Evolutionary conservation across 2,329 filamentous ascomycete species (phyloP).

Genomic region (Nemania sp.): DNA sequence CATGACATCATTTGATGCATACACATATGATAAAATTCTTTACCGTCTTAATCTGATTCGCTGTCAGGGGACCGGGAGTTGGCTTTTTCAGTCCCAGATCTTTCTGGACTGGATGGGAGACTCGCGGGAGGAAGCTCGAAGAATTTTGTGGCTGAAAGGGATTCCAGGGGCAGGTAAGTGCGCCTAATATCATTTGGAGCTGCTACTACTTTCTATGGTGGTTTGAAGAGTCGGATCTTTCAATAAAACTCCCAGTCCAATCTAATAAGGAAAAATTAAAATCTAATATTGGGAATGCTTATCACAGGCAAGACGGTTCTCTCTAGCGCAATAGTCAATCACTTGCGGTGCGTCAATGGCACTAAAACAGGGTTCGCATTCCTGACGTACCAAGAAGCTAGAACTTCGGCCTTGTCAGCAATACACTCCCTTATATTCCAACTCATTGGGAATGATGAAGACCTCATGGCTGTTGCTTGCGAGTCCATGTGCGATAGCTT

Average conservation of each 20-base stretch:
- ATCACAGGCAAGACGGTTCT: constrained; percentile 7
- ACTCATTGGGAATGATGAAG: constrained; percentile 2
- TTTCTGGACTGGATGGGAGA: constrained; percentile 36
- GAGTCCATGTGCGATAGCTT: not conserved
- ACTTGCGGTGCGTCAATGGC: not conserved
- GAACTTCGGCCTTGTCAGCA: constrained; percentile 6
- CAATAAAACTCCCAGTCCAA: not conserved
- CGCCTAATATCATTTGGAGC: not conserved
- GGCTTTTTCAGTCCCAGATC: not conserved
- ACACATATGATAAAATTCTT: not conserved
- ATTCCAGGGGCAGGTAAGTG: constrained; percentile 45
- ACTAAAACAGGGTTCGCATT: constrained; percentile 9
- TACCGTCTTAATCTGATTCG: not conserved
- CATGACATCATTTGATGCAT: not conserved
- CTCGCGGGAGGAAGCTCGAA: not conserved
- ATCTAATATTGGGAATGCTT: not conserved
- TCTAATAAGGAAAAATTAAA: not conserved
- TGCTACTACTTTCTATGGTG: not conserved
- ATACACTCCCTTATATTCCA: constrained; percentile 15
- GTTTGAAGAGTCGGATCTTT: not conserved
- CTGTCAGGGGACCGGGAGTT: constrained; percentile 8
- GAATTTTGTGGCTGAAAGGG: constrained; percentile 43
- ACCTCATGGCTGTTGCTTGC: not conserved
- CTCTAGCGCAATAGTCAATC: constrained; percentile 10
- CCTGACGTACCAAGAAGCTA: not conserved